Evolutionary conservation across 306 rosid species (phyloP), one percentile per base, ranked within the genome.

Genomic region (Astragalus glycyphyllos): DNA sequence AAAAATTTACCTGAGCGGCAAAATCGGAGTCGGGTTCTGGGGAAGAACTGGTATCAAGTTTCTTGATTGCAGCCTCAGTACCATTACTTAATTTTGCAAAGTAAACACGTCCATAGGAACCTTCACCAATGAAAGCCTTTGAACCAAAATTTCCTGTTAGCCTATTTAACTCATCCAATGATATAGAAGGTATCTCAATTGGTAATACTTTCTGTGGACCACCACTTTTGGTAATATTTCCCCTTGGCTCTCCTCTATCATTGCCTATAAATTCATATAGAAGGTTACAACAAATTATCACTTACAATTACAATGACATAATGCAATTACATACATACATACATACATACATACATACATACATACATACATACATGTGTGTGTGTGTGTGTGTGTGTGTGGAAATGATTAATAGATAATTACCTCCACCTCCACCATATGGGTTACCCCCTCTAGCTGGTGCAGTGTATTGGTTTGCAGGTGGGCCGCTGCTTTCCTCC

Each of bases 91-190:
- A 53, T 58, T 86, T 91, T 12, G 95, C 95, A 20, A 51, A 79
- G 84, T 72, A 94, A 74, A 90, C 99, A 37, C 96, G 71, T 56
- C 99, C 99, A 50, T 94, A 94, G 26, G 99, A 94, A 72, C 99
- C 99, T 87, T 94, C 99, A 2, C 99, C 99, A 40, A 94, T 94
- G 65, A 89, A 89, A 47, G 96, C 85, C 73, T 87, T 85, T 11
- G 83, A 5, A 37, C 99, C 99, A 14, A 91, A 94, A 72, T 89
- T 87, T 16, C 82, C 68, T 16, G 99, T 94, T 46, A 80, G 68
- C 72, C 95, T 86, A 72, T 87, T 86, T 72, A 94, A 81, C 82
- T 90, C 99, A 60, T 79, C 90, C 79, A 94, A 65, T 15, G 89
- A 13, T 5, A 94, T 79, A 4, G 88, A 72, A 0, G 97, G 97